phyloP scores from a whole-genome alignment of 352 stramenopile genomes.

The Phytophthora nicotianae region DNA sequence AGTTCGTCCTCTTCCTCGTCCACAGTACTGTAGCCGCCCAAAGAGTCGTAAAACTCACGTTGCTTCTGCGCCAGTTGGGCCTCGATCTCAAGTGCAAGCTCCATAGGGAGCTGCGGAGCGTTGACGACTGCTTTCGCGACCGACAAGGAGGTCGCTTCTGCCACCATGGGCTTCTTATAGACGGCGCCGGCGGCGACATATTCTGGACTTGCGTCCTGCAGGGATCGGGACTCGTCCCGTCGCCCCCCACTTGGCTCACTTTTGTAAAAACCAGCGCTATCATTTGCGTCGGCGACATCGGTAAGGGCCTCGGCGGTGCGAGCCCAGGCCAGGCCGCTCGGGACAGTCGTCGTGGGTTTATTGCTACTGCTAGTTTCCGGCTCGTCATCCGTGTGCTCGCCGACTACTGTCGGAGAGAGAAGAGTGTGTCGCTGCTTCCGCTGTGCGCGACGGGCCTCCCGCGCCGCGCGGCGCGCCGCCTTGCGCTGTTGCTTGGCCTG shows the following conservation, averaged over 20 bases:
- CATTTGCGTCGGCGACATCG: constrained; percentile 24
- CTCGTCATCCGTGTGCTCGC: constrained; percentile 26
- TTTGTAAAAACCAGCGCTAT: constrained; percentile 21
- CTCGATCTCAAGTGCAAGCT: constrained; percentile 30
- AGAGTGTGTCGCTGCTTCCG: constrained; percentile 28
- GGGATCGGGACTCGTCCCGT: too few species aligned
- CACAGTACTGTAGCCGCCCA: constrained; percentile 49
- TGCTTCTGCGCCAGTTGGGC: constrained; percentile 40
- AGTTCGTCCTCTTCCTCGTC: constrained; percentile 51
- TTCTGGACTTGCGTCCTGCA: constrained; percentile 31
- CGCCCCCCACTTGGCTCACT: constrained; percentile 30
- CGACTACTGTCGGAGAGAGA: constrained; percentile 24
- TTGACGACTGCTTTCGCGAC: constrained; percentile 13
- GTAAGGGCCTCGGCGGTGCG: constrained; percentile 22
- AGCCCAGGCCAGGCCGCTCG: constrained; percentile 16
- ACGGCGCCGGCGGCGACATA: constrained; percentile 9
- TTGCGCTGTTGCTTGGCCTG: constrained; percentile 44
- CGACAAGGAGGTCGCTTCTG: constrained; percentile 15
- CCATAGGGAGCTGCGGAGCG: constrained; percentile 8
- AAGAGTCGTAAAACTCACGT: constrained; percentile 42
- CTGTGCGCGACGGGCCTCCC: constrained; percentile 33
- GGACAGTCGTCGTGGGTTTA: not conserved
- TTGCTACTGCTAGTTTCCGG: constrained; percentile 18
- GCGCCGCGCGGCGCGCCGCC: constrained; percentile 27
- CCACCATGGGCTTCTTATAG: constrained; percentile 5